Base-by-base conservation (phyloP, 2,329 filamentous ascomycete genomes). In the Aspergillus sp. region DNA sequence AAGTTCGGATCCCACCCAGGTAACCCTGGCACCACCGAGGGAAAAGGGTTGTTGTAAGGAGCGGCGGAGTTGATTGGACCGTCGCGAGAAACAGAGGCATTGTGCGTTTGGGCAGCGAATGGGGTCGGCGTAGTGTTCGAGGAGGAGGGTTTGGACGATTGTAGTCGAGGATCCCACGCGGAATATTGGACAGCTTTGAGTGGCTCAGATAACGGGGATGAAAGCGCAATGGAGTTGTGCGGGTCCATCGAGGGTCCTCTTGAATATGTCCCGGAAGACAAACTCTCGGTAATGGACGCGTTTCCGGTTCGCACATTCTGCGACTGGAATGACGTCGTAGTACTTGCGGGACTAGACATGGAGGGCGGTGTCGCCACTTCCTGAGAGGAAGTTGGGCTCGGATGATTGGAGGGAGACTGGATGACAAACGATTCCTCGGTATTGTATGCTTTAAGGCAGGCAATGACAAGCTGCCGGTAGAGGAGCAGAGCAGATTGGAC, bases 401-500 rank as follows among this genome's bases (percentile, higher is more conserved):
- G 71, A 60, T 64, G 74, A 63, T 64, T 76, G 58, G 64, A 74
- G 71, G 55, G 78, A 62, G 53, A 82, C 66, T 54, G 81, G 71
- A 54, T 80, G 70, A 53, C 82, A 71, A 51, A 83, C 70, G 62
- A 77, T 36, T 81, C 76, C 20, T 79, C 78, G 6, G 76, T 82
- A 57, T 92, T 87, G 71, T 96, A 99, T 62, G 91, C 91, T 68
- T 90, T 91, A 64, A 97, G 78, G 64, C 92, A 96, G 11, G 92
- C 91, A 53, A 83, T 84, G 45, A 93, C 87, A 46, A 99, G 84
- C 58, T 90, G 91, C n/a, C 83, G 80, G 67, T 97, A 97, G 11
- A 97, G 82, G 61, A 94, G 85, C 9, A 90, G 85, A 3, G 92
- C 91, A 14, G 91, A 88, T 36, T 86, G 83, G 1, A 93, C 91